phyloP scores from a whole-genome alignment of 2,329 filamentous ascomycete species.

The Leptographium lundbergii region DNA sequence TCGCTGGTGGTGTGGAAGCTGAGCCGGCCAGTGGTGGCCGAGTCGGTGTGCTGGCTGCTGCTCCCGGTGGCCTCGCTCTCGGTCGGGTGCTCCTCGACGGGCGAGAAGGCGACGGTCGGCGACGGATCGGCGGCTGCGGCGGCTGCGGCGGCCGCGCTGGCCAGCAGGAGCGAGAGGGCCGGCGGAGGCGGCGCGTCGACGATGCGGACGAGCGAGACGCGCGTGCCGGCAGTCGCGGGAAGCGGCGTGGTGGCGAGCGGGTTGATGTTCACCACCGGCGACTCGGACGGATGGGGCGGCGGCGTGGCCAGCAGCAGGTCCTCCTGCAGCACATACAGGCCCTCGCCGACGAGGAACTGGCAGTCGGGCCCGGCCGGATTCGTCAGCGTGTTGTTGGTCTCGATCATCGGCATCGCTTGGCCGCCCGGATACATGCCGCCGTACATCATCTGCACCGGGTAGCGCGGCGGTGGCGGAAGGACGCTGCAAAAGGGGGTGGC shows the following conservation, averaged over 20 bases:
- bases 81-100: conserved; percentile 8
- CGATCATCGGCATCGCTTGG: conserved; percentile 62
- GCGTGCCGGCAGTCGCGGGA: conserved; percentile 76
- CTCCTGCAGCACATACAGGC: conserved; percentile 86
- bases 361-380: conserved; percentile 73
- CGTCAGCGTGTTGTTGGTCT: conserved; percentile 83
- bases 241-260: conserved; percentile 76
- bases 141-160: conserved; percentile 26
- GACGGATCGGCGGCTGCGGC: not conserved
- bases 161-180: conserved; percentile 38
- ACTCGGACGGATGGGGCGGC: conserved; percentile 89
- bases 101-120: not conserved
- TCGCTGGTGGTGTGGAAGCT: conserved; percentile 11
- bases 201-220: conserved; percentile 64
- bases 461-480: conserved; percentile 75
- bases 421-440: conserved; percentile 59
- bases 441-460: conserved; percentile 61
- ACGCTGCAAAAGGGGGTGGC: conserved; percentile 39
- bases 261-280: conserved; percentile 75
- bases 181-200: conserved; percentile 45
- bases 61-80: conserved; percentile 6
- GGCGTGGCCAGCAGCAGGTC: conserved; percentile 87
- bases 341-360: conserved; percentile 88
- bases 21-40: conserved; percentile 7
- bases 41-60: conserved; percentile 2